phyloP scores from a whole-genome alignment of 164 flowering plant species.

The Aristolochia californica region DNA sequence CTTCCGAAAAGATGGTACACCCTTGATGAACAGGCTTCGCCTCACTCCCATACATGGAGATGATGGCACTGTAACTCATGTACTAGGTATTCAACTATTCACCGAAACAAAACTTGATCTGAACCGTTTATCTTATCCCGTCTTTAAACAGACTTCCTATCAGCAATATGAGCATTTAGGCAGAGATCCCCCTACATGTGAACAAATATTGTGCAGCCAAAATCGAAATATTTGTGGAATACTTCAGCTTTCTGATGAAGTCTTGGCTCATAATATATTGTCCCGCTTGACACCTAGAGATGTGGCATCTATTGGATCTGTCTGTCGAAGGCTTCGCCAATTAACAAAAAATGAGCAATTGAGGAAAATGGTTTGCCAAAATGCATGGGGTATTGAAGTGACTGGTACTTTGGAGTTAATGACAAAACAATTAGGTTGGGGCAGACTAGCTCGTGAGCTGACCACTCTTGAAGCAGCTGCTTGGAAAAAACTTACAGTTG shows the following conservation, averaged over 20 bases:
- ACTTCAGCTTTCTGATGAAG: constrained; percentile 79
- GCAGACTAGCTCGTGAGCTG: constrained; percentile 69
- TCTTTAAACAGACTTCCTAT: constrained; percentile 46
- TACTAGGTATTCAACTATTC: constrained; percentile 76
- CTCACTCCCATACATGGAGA: constrained; percentile 62
- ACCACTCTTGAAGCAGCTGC: constrained; percentile 84
- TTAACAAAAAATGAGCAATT: constrained; percentile 75
- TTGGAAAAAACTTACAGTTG: constrained; percentile 72
- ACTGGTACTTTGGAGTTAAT: constrained; percentile 59
- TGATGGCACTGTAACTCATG: constrained; percentile 63
- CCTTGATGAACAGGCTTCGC: constrained; percentile 59
- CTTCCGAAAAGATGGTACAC: constrained; percentile 76
- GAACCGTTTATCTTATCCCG: constrained; percentile 63
- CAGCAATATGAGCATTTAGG: constrained; percentile 22
- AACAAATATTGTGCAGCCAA: constrained; percentile 17
- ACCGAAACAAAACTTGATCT: constrained; percentile 61
- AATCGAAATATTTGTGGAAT: constrained; percentile 40
- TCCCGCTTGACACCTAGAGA: constrained; percentile 76
- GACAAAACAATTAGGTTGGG: constrained; percentile 74
- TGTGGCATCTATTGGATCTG: constrained; percentile 83
- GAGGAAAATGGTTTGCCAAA: constrained; percentile 81
- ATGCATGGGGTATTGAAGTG: constrained; percentile 83
- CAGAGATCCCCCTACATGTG: constrained; percentile 19
- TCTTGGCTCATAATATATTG: constrained; percentile 67
- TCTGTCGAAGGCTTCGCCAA: constrained; percentile 57